Conservation (phyloP, 2,329 filamentous ascomycete species). For the Fusarium vanettenii region DNA sequence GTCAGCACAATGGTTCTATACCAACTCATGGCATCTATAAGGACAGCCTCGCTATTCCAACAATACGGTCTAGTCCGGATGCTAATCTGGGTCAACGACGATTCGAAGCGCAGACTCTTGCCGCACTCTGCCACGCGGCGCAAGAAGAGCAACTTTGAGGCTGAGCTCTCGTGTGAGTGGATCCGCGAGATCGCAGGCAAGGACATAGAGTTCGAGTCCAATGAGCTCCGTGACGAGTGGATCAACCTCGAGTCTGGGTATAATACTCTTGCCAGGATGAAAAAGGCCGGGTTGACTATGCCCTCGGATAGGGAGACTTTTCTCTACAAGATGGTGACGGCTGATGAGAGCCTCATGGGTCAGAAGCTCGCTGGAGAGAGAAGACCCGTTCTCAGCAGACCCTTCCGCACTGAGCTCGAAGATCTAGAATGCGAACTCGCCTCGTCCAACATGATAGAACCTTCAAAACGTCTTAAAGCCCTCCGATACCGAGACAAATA, state of each 20-base stretch:
- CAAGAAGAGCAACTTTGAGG: conserved; percentile 67
- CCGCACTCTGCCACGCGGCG: conserved; percentile 69
- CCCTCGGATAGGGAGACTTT: conserved; percentile 58
- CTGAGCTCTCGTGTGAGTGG: conserved; percentile 70
- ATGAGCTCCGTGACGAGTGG: conserved; percentile 56
- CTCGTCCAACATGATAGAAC: not conserved
- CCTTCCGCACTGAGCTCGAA: conserved; percentile 56
- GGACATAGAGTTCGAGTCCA: conserved; percentile 46
- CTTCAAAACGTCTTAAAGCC: conserved; percentile 37
- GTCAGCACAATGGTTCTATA: conserved; percentile 68
- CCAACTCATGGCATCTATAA: conserved; percentile 71
- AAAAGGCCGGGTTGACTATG: conserved; percentile 52
- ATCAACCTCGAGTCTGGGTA: conserved; percentile 61
- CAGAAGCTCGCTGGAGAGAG: conserved; percentile 46
- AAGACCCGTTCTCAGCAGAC: conserved; percentile 50
- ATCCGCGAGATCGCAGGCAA: conserved; percentile 67
- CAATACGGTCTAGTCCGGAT: conserved; percentile 83
- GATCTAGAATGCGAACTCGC: conserved; percentile 49
- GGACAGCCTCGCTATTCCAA: conserved; percentile 72
- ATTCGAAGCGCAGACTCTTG: conserved; percentile 69
- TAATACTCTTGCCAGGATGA: conserved; percentile 60
- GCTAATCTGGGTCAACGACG: conserved; percentile 76
- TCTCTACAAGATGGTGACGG: conserved; percentile 39
- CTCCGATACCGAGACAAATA: conserved; percentile 46
- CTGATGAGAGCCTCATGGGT: conserved; percentile 37